These are phyloP conservation scores for Celoporthe dispersa DNA, from an alignment of 2,329 filamentous ascomycete species.

Conservation along the genomic window DNA sequence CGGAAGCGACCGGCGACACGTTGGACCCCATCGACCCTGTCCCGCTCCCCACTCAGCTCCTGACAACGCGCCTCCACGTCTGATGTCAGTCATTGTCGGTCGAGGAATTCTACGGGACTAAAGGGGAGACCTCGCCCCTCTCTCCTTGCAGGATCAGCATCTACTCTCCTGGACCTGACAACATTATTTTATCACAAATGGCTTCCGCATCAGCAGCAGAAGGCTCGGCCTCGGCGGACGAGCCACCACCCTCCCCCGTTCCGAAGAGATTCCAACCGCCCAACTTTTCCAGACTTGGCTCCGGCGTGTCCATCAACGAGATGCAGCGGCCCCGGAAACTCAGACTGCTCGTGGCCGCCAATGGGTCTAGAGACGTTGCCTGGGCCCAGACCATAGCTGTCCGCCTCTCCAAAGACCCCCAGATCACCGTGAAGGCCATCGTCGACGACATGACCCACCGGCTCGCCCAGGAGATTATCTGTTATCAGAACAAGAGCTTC, in stretches of 20 bases:
- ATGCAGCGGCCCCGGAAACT: slow-evolving; percentile 50
- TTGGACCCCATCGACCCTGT: neutral
- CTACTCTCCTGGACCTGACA: neutral
- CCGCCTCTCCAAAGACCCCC: slow-evolving; percentile 66
- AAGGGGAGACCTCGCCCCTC: slow-evolving; percentile 21
- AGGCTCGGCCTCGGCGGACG: slow-evolving; percentile 25
- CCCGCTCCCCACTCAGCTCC: slow-evolving; percentile 21
- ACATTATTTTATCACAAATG: slow-evolving; percentile 18
- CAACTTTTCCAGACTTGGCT: slow-evolving; percentile 26
- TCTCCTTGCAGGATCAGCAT: slow-evolving; percentile 14
- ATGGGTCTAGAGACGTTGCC: slow-evolving; percentile 66
- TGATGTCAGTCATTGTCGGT: slow-evolving; percentile 24
- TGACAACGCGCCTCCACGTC: slow-evolving; percentile 17
- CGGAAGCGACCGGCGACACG: neutral
- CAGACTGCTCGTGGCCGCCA: slow-evolving; percentile 67
- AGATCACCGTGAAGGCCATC: slow-evolving; percentile 65
- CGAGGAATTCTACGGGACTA: slow-evolving; percentile 15
- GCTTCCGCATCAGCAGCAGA: slow-evolving; percentile 26
- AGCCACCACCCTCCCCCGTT: slow-evolving; percentile 19
- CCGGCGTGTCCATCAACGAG: slow-evolving; percentile 42
- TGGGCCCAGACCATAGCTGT: slow-evolving; percentile 70
- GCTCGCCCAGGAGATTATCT: slow-evolving; percentile 65
- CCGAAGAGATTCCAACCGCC: slow-evolving; percentile 2
- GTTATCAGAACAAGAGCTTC: slow-evolving; percentile 56
- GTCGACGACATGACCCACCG: slow-evolving; percentile 68